phyloP scores from a whole-genome alignment of 78 protist species.

The Dictyostelium firmibasis region DNA sequence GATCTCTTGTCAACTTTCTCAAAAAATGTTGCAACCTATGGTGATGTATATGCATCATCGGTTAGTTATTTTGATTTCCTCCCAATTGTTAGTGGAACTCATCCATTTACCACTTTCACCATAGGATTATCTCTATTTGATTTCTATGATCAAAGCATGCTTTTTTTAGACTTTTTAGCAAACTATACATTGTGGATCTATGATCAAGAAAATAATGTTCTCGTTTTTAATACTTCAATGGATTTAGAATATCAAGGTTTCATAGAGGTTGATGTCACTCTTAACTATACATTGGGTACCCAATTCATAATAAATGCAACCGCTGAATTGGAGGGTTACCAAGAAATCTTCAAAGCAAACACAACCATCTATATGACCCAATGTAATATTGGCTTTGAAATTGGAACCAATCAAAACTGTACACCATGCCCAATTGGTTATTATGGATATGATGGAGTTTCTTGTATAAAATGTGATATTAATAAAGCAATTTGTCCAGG shows the following conservation, averaged over 20 bases:
- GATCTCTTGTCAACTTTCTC: background rate
- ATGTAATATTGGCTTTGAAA: conserved; percentile 31
- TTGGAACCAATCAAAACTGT: background rate
- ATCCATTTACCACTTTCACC: conserved; percentile 5
- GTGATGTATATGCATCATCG: background rate
- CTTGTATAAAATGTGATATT: background rate
- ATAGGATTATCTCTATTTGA: background rate
- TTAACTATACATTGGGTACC: background rate
- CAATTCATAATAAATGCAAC: background rate
- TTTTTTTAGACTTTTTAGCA: background rate
- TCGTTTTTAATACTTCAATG: background rate
- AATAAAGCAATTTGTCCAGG: conserved; percentile 40
- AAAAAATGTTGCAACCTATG: conserved; percentile 1
- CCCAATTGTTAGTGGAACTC: background rate
- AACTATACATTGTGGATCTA: background rate
- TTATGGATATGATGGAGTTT: conserved; percentile 43
- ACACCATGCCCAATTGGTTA: conserved; percentile 1
- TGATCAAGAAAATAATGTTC: background rate
- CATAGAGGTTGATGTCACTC: background rate
- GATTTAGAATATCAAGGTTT: background rate
- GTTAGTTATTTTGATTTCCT: background rate
- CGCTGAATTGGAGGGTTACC: background rate
- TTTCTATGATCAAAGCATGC: conserved; percentile 4
- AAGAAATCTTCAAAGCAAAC: background rate
- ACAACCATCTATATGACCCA: background rate